These are phyloP conservation scores for Ananas comosus DNA, from an alignment of 176 grass and related monocot species.

Conservation along the genomic window DNA sequence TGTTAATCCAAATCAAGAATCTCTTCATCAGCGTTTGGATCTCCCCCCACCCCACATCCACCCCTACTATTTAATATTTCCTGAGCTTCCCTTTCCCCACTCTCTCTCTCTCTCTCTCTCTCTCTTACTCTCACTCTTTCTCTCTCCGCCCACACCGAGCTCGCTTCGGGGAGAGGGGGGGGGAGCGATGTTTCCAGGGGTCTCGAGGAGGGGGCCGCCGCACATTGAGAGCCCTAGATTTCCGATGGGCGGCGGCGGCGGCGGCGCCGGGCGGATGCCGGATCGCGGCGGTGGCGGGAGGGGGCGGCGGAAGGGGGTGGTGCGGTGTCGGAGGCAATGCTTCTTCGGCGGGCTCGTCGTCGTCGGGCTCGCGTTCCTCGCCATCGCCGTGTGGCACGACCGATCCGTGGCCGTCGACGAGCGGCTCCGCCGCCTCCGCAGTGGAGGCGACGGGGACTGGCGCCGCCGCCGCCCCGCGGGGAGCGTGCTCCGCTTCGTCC, in stretches of 20 bases:
- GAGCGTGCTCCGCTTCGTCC: conserved; percentile 20
- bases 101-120: background rate
- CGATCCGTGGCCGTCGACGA: conserved; percentile 6
- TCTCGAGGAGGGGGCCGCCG: conserved; percentile 24
- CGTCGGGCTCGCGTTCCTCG: conserved; percentile 13
- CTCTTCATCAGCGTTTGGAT: background rate
- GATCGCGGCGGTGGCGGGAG: background rate
- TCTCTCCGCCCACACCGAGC: background rate
- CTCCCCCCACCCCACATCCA: background rate
- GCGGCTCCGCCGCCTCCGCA: too few relatives aligned
- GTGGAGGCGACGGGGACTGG: background rate
- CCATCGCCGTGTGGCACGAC: conserved; percentile 25
- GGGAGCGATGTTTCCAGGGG: background rate
- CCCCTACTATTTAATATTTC: background rate
- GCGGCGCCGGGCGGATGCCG: background rate
- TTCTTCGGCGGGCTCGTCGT: conserved; percentile 24
- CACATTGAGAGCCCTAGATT: background rate
- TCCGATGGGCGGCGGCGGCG: conserved; percentile 18
- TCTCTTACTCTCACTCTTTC: conserved; percentile 12
- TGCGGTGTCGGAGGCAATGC: conserved; percentile 9
- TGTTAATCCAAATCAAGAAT: background rate
- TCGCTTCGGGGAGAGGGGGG: background rate
- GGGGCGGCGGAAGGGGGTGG: conserved; percentile 1
- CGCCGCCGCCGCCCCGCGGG: conserved; percentile 2
- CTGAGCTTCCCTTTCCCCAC: background rate